Base-by-base conservation (phyloP, 2,329 filamentous ascomycete genomes). In the Colletotrichum sp. region DNA sequence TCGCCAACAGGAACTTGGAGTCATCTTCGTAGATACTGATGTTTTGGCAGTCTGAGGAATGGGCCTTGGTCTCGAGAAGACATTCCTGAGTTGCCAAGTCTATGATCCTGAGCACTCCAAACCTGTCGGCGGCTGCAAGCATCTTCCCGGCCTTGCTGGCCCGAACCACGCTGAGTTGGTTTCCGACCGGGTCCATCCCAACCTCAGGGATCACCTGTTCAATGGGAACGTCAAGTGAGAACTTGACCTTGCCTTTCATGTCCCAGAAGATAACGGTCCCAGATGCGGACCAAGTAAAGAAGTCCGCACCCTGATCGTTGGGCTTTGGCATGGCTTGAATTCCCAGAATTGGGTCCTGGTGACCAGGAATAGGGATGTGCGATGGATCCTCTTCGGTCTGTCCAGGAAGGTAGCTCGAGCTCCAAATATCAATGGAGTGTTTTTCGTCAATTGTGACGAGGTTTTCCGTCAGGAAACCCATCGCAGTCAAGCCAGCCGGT, bases 211-310 rank as follows among this genome's bases (percentile, higher is more conserved):
- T 84, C 18, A 84, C 81, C 76, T 94, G 92, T 75, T 98, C 95
- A 7, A 98, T 86, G 6, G 93, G 89, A 15, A 98, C 89, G 55
- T 91, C 87, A 43, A 95, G 86, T 3, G 91, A 91, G 18, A 89
- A 88, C 79, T 91, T 92, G 77, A 93, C 91, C 68, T 88, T 90
- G 26, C 96, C 97, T 65, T 95, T 90, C 16, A 92, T 83, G 79
- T 93, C 91, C 97, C 97, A 99, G 79, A 98, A 94, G 28, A 95
- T 91, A 67, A 99, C 90, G 18, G 91, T 92, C 7, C 97, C 97
- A 67, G 93, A 93, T 26, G 91, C 92, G 3, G 96, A 96, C 95
- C 96, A 99, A 0, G 96, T 98, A 78, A 96, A 93, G 81, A 99
- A 98, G 10, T 93, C 90, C 1, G 95, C 93, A 26, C 90, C 88